These are phyloP conservation scores for Phytophthora kernoviae DNA, from an alignment of 352 stramenopile species.

Conservation along the genomic window DNA sequence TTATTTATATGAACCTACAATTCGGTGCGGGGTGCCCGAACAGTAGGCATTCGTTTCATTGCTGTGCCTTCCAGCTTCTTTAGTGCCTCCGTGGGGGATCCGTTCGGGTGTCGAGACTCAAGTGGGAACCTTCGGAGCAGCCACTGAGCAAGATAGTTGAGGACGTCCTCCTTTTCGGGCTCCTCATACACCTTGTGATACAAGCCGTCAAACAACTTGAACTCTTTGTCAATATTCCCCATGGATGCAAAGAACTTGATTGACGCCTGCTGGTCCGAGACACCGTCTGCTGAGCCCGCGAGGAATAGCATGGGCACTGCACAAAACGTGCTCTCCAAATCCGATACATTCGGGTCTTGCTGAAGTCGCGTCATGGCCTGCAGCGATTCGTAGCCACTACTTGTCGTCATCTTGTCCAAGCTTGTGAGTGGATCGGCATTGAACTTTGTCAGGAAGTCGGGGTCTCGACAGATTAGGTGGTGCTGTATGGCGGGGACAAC, in stretches of 20 bases:
- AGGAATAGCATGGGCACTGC: constrained; percentile 45
- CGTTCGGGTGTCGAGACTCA: constrained; percentile 33
- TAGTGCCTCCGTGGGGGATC: constrained; percentile 18
- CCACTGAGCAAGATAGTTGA: constrained; percentile 53
- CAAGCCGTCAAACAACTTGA: constrained; percentile 62
- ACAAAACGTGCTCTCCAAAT: constrained; percentile 18
- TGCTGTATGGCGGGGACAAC: constrained; percentile 46
- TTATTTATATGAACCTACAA: too few species aligned
- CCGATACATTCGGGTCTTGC: constrained; percentile 22
- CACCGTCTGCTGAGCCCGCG: constrained; percentile 49
- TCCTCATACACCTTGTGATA: constrained; percentile 75
- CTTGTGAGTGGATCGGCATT: constrained; percentile 44
- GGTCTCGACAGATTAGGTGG: constrained; percentile 37
- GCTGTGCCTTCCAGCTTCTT: constrained; percentile 27
- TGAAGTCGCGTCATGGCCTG: constrained; percentile 43
- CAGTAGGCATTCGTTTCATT: constrained; percentile 12
- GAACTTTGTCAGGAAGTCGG: constrained; percentile 40
- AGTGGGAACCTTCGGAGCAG: constrained; percentile 37
- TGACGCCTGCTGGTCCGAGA: constrained; percentile 43
- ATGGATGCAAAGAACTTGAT: constrained; percentile 49
- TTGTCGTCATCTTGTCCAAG: constrained; percentile 40
- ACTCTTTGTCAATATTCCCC: constrained; percentile 61
- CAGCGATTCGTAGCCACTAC: constrained; percentile 48
- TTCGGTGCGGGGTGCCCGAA: constrained; percentile 26
- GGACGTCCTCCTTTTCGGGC: constrained; percentile 56